These are phyloP conservation scores for Cryphonectria naterciae DNA, from an alignment of 2,329 filamentous ascomycete species.

Conservation along the genomic window DNA sequence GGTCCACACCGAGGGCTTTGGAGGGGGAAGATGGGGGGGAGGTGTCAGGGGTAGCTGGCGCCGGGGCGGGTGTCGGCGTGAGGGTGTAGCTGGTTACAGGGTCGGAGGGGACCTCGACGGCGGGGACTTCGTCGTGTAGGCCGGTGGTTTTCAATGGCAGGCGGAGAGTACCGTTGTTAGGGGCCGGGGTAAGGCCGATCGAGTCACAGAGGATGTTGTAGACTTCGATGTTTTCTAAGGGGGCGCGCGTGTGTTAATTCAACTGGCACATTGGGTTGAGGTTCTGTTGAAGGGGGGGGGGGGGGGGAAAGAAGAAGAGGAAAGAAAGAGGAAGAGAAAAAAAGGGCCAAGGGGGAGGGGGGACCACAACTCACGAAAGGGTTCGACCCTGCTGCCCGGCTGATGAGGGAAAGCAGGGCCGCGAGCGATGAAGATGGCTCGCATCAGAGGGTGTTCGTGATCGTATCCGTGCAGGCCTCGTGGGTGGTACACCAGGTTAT, in stretches of 20 bases:
- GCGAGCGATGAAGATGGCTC: constrained; percentile 90
- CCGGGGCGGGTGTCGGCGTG: constrained; percentile 18
- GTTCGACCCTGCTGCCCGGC: constrained; percentile 76
- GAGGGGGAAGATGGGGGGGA: constrained; percentile 19
- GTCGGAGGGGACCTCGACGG: constrained; percentile 56
- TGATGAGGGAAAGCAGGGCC: constrained; percentile 90
- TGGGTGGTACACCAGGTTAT: constrained; percentile 73
- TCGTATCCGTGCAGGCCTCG: constrained; percentile 93
- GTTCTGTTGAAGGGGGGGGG: too few relatives aligned
- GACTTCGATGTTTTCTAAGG: constrained; percentile 84
- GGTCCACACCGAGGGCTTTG: constrained; percentile 29
- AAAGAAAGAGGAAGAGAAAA: neutral
- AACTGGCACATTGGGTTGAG: neutral
- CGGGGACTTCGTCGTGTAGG: constrained; percentile 58
- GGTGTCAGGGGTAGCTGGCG: constrained; percentile 21
- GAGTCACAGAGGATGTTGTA: constrained; percentile 96
- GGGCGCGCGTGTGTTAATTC: constrained; percentile 22
- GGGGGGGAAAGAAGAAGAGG: too few relatives aligned
- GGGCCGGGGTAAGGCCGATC: constrained; percentile 69
- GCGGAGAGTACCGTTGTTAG: constrained; percentile 87
- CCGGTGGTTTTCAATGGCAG: constrained; percentile 70
- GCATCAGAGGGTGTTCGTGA: constrained; percentile 91
- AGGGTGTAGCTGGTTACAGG: constrained; percentile 44
- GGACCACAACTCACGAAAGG: constrained; percentile 71
- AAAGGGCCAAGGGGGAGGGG: too few relatives aligned